Evolutionary conservation across 108 stramenopile genomes (phyloP).

Genomic region (Pseudonitzschia multiseries): DNA sequence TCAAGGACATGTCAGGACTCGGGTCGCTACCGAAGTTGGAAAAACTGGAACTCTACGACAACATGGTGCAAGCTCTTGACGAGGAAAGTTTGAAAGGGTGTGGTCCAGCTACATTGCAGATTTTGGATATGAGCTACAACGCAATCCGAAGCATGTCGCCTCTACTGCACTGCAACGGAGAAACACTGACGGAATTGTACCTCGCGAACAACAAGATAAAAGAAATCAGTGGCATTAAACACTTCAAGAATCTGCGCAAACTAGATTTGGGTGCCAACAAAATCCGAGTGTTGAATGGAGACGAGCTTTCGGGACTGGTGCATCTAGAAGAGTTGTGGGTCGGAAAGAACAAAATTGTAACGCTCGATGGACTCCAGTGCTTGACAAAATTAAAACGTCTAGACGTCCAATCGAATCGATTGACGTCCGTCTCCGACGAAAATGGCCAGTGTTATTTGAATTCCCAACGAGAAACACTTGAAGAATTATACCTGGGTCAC

Average conservation of each 20-base stretch:
- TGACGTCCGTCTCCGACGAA: conserved; percentile 73
- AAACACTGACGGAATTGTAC: conserved; percentile 66
- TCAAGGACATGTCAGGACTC: conserved; percentile 78
- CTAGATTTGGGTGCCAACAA: conserved; percentile 95
- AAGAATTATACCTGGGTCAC: conserved; percentile 96
- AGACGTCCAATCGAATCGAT: conserved; percentile 90
- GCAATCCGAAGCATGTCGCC: conserved; percentile 85
- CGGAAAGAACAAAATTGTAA: conserved; percentile 90
- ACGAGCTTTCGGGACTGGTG: conserved; percentile 63
- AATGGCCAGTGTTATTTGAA: conserved; percentile 34
- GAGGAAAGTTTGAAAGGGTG: conserved; percentile 43
- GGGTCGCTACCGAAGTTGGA: conserved; percentile 57
- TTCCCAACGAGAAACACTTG: conserved; percentile 65
- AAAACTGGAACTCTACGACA: conserved; percentile 94
- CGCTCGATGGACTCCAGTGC: conserved; percentile 50
- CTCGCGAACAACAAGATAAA: conserved; percentile 98
- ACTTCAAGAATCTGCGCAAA: conserved; percentile 73
- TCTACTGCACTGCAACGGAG: conserved; percentile 52
- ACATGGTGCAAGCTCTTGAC: conserved; percentile 72
- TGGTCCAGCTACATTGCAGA: conserved; percentile 49
- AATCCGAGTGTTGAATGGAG: conserved; percentile 80
- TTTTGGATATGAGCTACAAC: conserved; percentile 92
- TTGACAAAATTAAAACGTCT: conserved; percentile 78
- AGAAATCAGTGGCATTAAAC: conserved; percentile 74
- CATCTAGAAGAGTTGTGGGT: conserved; percentile 88